Percentiles rank a stretch among this genome's conserved stretches.
These are phyloP conservation scores for Inga leiocalycina DNA, from an alignment of 306 rosid genomes.

Conservation along the genomic window DNA sequence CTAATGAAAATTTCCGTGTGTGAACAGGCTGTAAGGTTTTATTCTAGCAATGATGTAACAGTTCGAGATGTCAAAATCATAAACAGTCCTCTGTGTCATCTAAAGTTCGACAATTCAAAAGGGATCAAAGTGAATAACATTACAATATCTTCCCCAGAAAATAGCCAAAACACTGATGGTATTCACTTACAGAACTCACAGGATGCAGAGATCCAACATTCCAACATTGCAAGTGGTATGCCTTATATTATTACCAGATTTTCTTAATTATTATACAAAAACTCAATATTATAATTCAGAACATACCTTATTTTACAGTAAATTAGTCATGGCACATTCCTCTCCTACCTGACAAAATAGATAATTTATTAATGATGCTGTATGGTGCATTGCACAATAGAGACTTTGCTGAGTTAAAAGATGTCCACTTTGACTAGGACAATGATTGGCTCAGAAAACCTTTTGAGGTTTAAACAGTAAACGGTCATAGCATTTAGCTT, in stretches of 20 bases:
- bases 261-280: not conserved
- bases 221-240: slow-evolving; percentile 74
- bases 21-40: slow-evolving; percentile 85
- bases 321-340: slow-evolving; percentile 24
- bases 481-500: slow-evolving; percentile 63
- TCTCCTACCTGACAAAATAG: slow-evolving; percentile 35
- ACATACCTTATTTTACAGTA: not conserved
- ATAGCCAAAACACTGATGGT: slow-evolving; percentile 92
- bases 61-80: slow-evolving; percentile 69
- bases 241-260: not conserved
- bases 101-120: slow-evolving; percentile 81
- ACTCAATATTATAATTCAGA: not conserved
- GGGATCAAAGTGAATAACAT: slow-evolving; percentile 63
- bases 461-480: slow-evolving; percentile 43
- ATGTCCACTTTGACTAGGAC: slow-evolving; percentile 27
- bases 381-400: slow-evolving; percentile 49
- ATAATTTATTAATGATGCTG: slow-evolving; percentile 34
- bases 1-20: not conserved
- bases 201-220: slow-evolving; percentile 77
- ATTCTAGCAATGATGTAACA: slow-evolving; percentile 58
- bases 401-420: slow-evolving; percentile 18
- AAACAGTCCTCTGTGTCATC: slow-evolving; percentile 89
- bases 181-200: slow-evolving; percentile 92
- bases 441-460: slow-evolving; percentile 38
- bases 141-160: slow-evolving; percentile 77